phyloP scores from a whole-genome alignment of 352 stramenopile species.

The Phytophthora lateralis region DNA sequence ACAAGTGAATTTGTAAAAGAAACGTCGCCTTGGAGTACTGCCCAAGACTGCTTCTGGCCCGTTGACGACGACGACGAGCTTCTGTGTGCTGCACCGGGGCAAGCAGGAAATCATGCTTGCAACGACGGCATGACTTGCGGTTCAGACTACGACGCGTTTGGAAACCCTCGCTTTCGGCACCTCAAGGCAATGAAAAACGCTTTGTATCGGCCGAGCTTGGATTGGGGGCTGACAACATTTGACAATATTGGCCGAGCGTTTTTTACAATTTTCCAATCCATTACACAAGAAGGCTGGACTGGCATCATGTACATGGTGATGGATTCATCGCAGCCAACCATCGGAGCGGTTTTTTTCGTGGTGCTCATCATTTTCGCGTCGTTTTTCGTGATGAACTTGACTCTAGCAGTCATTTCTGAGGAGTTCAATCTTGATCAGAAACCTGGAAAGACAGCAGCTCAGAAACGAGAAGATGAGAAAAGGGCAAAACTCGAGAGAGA shows the following conservation, averaged over 20 bases:
- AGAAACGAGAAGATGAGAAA: conserved; percentile 46
- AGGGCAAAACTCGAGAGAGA: conserved; percentile 39
- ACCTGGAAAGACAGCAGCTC: conserved; percentile 24
- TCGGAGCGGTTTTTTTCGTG: conserved; percentile 90
- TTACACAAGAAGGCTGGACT: conserved; percentile 95
- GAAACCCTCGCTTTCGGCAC: conserved; percentile 66
- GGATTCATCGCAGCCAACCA: conserved; percentile 55
- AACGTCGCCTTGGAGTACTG: conserved; percentile 63
- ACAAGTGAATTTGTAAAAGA: conserved; percentile 56
- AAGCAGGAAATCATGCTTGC: conserved; percentile 66
- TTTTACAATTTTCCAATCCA: conserved; percentile 93
- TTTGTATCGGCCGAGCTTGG: conserved; percentile 62
- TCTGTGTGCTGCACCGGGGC: conserved; percentile 59
- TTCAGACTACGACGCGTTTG: conserved; percentile 72
- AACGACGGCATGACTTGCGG: conserved; percentile 47
- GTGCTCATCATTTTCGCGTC: conserved; percentile 90
- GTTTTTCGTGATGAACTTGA: conserved; percentile 95
- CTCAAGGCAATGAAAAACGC: conserved; percentile 52
- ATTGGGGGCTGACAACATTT: conserved; percentile 94
- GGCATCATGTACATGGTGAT: conserved; percentile 92
- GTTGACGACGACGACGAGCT: conserved; percentile 81
- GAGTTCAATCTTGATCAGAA: conserved; percentile 86
- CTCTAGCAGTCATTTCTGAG: conserved; percentile 91
- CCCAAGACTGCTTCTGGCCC: conserved; percentile 93
- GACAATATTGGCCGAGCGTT: conserved; percentile 91